Evolutionary conservation across 176 grass and related monocot species (phyloP), one percentile per base, ranked within the genome.

Genomic region (Zoysia pacifica): DNA sequence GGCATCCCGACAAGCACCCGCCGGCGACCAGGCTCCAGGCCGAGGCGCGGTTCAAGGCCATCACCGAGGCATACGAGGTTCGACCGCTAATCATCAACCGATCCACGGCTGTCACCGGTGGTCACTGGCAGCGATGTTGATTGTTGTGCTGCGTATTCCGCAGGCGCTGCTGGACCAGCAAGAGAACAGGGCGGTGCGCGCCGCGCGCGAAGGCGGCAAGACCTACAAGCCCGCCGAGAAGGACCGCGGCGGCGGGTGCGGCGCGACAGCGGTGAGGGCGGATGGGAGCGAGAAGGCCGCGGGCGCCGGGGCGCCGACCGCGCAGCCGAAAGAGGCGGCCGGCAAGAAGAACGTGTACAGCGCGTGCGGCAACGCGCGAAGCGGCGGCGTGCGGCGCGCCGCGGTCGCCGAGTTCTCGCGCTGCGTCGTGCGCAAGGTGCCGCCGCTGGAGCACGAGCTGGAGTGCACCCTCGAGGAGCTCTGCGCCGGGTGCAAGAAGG

Each of bases 401-500:
- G 76, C 70, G 20, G 60, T 92, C 66, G 83, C 94, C 20, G 88
- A 90, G 78, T 91, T 94, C 80, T 87, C 88, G 7, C 87, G 82
- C 69, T 89, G 84, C 72, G 84, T 94, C 6, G 65, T 89, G 74
- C 83, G 87, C 67, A 94, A 97, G 90, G 87, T 86, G 46, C 95
- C 91, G 86, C 81, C 95, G 61, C 69, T 83, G 56, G 95, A 97
- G 77, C 86, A 80, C 38, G 87, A 81, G 87, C 80, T 97, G 16
- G 91, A 94, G 83, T 97, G 91, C 87, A 92, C 91, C 36, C 94
- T 97, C 15, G 91, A 97, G 94, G 94, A 97, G 65, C 90, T 97
- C 80, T 90, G 60, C 86, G 47, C 9, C 75, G 95, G 95, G 5
- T 94, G 91, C 95, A 89, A 54, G 74, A 97, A 94, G 91, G 95